Percentiles rank a stretch among this genome's conserved stretches.
Evolutionary conservation across 805 yeast species (phyloP).

Genomic region (Ogataea allantospora): DNA sequence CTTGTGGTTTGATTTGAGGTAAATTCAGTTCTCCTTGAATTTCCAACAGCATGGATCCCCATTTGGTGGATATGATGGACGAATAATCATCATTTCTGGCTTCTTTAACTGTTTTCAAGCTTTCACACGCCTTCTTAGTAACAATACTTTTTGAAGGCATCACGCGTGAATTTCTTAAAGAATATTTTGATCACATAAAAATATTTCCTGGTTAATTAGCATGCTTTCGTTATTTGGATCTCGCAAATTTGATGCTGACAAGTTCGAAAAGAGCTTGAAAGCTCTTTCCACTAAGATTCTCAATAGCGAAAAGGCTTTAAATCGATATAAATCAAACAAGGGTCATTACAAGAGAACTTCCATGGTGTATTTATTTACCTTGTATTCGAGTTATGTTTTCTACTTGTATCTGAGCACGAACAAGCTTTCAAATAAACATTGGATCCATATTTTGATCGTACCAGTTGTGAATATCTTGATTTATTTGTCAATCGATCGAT

Average conservation of each 20-base stretch:
- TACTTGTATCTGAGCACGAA: constrained; percentile 19
- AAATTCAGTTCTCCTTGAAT: constrained; percentile 71
- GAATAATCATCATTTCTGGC: constrained; percentile 11
- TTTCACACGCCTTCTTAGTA: constrained; percentile 17
- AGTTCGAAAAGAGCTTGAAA: constrained; percentile 44
- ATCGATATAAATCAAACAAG: constrained; percentile 16
- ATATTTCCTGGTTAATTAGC: neutral
- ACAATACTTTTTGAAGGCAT: constrained; percentile 28
- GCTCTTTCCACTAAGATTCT: constrained; percentile 36
- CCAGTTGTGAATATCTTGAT: constrained; percentile 19
- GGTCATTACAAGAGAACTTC: constrained; percentile 17
- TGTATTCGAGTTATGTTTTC: constrained; percentile 26
- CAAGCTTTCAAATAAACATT: constrained; percentile 1
- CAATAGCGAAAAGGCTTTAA: constrained; percentile 24
- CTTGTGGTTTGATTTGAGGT: constrained; percentile 37
- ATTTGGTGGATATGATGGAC: constrained; percentile 45
- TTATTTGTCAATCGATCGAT: constrained; percentile 16
- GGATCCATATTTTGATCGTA: constrained; percentile 4
- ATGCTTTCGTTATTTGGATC: constrained; percentile 29
- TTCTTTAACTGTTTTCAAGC: constrained; percentile 7
- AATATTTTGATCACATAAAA: neutral
- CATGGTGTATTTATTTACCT: constrained; percentile 19
- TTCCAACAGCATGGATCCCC: constrained; percentile 61
- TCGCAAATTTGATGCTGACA: constrained; percentile 40
- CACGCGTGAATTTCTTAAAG: constrained; percentile 1